These are phyloP conservation scores for Pythium phragmitis DNA, from an alignment of 352 stramenopile genomes.

Conservation along the genomic window DNA sequence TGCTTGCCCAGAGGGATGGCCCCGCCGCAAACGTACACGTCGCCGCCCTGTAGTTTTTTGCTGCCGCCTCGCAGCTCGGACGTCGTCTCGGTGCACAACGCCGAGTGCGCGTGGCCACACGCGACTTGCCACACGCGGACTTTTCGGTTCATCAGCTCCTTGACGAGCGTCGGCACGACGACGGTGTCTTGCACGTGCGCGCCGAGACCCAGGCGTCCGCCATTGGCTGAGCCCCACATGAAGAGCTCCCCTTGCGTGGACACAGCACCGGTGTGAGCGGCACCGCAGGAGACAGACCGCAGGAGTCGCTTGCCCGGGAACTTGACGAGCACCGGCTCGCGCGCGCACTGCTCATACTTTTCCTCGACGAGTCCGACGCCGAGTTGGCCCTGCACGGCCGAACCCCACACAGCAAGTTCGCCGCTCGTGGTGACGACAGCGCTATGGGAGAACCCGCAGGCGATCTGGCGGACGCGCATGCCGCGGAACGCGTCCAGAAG, in stretches of 20 bases:
- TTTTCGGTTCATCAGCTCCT: slow-evolving; percentile 54
- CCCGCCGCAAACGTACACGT: slow-evolving; percentile 88
- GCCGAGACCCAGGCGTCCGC: slow-evolving; percentile 89
- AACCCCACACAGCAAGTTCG: slow-evolving; percentile 89
- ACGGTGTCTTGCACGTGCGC: slow-evolving; percentile 55
- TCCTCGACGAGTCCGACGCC: slow-evolving; percentile 83
- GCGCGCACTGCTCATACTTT: slow-evolving; percentile 67
- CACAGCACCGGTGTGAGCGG: slow-evolving; percentile 76
- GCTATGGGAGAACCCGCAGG: slow-evolving; percentile 87
- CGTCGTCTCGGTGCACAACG: slow-evolving; percentile 70
- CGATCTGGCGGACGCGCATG: slow-evolving; percentile 42
- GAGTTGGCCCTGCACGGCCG: slow-evolving; percentile 76
- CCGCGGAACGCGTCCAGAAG: slow-evolving; percentile 51
- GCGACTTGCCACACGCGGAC: slow-evolving; percentile 79
- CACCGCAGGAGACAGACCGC: slow-evolving; percentile 86
- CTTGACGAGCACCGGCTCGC: slow-evolving; percentile 39
- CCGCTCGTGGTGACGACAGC: slow-evolving; percentile 77
- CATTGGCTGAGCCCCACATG: slow-evolving; percentile 92
- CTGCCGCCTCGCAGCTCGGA: slow-evolving; percentile 54
- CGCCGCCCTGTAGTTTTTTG: slow-evolving; percentile 71
- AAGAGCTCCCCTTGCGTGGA: slow-evolving; percentile 71
- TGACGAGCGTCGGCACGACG: slow-evolving; percentile 81
- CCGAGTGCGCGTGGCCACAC: slow-evolving; percentile 76
- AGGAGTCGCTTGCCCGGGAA: slow-evolving; percentile 63
- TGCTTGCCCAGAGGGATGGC: slow-evolving; percentile 78